Evolutionary conservation across 2,329 filamentous ascomycete species (phyloP).

Genomic region (Cercospora zeae-maydis): DNA sequence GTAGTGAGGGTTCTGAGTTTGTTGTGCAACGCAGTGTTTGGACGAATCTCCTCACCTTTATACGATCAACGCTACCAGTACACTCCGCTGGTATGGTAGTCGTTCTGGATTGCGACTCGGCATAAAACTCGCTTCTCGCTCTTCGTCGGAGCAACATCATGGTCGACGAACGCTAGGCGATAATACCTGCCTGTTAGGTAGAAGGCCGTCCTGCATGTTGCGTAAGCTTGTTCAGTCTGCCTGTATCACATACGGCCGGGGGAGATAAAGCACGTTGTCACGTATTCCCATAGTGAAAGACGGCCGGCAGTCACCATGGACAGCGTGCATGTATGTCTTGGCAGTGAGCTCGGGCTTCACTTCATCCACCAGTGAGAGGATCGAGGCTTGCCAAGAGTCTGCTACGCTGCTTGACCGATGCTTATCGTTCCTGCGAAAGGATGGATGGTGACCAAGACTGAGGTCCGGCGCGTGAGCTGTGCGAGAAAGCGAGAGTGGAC

Average conservation of each 20-base stretch:
- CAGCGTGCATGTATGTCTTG: neutral
- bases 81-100: neutral
- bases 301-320: neutral
- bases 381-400: slow-evolving; percentile 3
- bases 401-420: slow-evolving; percentile 1
- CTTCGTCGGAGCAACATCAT: neutral
- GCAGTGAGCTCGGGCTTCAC: neutral
- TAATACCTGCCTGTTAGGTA: slow-evolving; percentile 10
- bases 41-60: neutral
- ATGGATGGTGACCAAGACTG: neutral
- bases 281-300: too few relatives aligned
- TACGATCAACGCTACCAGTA: neutral
- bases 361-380: neutral
- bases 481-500: neutral
- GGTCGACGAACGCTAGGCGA: neutral
- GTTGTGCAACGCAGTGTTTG: neutral
- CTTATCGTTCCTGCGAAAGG: slow-evolving; percentile 1
- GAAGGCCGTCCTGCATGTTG: neutral
- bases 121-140: neutral
- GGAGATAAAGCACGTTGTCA: too few relatives aligned
- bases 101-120: too few relatives aligned
- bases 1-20: neutral
- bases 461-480: neutral
- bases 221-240: neutral
- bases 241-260: neutral